Evolutionary conservation across 139 green algal genomes (phyloP), one percentile per base, ranked within the genome.

Genomic region (Chlorella sorokiniana): DNA sequence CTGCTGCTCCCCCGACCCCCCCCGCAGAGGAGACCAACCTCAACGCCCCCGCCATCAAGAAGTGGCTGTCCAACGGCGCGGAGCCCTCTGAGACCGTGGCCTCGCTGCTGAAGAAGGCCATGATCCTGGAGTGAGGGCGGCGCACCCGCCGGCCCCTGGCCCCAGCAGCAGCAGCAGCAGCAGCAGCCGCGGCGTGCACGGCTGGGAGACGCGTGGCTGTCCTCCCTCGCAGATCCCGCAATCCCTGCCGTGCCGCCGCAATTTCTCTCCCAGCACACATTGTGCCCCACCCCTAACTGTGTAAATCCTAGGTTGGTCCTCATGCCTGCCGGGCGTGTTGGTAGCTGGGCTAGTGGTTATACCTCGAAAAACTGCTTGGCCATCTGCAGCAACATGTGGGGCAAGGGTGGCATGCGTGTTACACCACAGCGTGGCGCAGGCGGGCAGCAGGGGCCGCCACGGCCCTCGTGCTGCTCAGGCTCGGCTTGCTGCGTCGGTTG

Each of bases 11-110:
- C 74, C 37, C 35, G 7, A 38, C 38, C 73, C 94, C 94, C 25
- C 80, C 97, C 35, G 93, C 84, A 56, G 96, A 98, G 90, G 92
- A 98, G 86, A 94, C 93, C 41, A 96, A 95, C 83, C 88, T 98
- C 38, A 96, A 98, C 86, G 95, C 94, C 5, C 95, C 95, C 25
- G 91, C 93, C 41, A 98, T 98, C 86, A 98, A 97, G 91, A 93
- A 96, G 87, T 98, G 95, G 95, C 84, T 98, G 20, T 44, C 37
- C 11, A 54, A 93, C 29, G 95, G 95, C 14, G 95, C 95, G 8
- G 85, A 95, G 88, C 95, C 95, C 1, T 95, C 89, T 27, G 92
- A 98, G 8, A 97, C 94, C n/a, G 95, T 97, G 27, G 83, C 75
- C 38, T 86, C 87, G 69, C 86, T 98, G 67, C 88, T 98, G n/a